These are phyloP conservation scores for Tulasnella sp. DNA, from an alignment of 768 basidiomycete species.

Conservation along the genomic window DNA sequence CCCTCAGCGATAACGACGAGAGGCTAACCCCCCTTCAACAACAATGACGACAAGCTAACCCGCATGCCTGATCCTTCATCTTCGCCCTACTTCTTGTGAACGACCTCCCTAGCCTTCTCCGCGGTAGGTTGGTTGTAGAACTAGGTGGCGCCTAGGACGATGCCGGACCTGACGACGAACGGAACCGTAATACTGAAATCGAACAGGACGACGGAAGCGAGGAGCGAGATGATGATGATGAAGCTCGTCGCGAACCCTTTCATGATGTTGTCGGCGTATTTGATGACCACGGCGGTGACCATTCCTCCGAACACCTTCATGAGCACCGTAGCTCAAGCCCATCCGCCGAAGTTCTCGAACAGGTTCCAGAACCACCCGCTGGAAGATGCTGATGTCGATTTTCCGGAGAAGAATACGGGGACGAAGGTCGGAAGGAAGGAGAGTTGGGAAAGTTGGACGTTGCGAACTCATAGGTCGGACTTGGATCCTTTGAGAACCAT, in stretches of 20 bases:
- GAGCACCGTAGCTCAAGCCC: constrained; percentile 86
- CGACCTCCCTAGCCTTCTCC: neutral
- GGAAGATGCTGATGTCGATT: constrained; percentile 34
- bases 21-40: too few species aligned
- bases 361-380: constrained; percentile 36
- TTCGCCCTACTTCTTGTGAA: neutral
- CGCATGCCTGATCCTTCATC: neutral
- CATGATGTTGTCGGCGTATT: constrained; percentile 84
- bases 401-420: constrained; percentile 53
- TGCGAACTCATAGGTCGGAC: constrained; percentile 90
- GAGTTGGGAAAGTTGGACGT: constrained; percentile 91
- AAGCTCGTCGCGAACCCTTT: constrained; percentile 94
- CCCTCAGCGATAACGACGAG: neutral
- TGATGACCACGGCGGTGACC: constrained; percentile 89
- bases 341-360: constrained; percentile 77
- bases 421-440: constrained; percentile 86
- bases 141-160: too few species aligned
- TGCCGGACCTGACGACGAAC: too few species aligned
- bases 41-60: too few species aligned
- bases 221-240: constrained; percentile 90
- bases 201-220: constrained; percentile 85
- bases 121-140: constrained; percentile 32
- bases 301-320: constrained; percentile 89
- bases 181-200: too few species aligned
- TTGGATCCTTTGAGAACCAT: constrained; percentile 90